Base-by-base conservation (phyloP, 495 filamentous ascomycete genomes). In the Xylona heveae region DNA sequence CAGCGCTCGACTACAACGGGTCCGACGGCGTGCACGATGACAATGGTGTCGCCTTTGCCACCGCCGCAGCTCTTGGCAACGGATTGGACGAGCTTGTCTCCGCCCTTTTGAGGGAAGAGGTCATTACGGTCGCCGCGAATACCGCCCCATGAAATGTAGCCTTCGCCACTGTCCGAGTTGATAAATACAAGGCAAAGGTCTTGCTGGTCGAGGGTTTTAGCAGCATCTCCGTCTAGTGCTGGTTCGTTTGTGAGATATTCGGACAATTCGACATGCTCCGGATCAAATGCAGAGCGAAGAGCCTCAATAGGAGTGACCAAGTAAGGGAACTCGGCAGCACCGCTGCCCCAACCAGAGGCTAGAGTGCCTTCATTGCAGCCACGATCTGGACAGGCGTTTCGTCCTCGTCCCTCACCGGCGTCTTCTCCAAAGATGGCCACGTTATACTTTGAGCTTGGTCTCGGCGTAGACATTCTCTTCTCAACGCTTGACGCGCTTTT, bases 1-100 rank as follows among this genome's bases (percentile, higher is more conserved):
- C 80, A 97, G 16, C 64, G 53, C 40, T 94, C 88, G 37, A 94
- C 46, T 7, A 83, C 51, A 4, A 91, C 79, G 0, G 88, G 82
- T 0, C 88, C 88, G 15, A 94, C 78, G 2, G 88, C 62, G 48
- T 97, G 88, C n/a, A 94, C 57, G 15, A 94, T 65, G 1, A 94
- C 81, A 9, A 94, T 58, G 6, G 78, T 78, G 24, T 63, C 62
- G 12, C 76, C 74, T 18, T 60, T 63, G 28, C 69, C 74, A 14
- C 53, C 51, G 19, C 71, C 69, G 42, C 88, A 97, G 26, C 62
- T 57, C 6, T 58, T 47, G 0, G 81, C 77, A 2, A 93, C 80
- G 5, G 63, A 48, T 17, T 69, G 47, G 24, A 94, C 65, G 6
- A 94, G 59, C 5, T 62, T 48, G 34, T 88, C 77, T 7, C 83